phyloP scores from a whole-genome alignment of 2,329 filamentous ascomycete genomes.

The Microascus cirrosus region DNA sequence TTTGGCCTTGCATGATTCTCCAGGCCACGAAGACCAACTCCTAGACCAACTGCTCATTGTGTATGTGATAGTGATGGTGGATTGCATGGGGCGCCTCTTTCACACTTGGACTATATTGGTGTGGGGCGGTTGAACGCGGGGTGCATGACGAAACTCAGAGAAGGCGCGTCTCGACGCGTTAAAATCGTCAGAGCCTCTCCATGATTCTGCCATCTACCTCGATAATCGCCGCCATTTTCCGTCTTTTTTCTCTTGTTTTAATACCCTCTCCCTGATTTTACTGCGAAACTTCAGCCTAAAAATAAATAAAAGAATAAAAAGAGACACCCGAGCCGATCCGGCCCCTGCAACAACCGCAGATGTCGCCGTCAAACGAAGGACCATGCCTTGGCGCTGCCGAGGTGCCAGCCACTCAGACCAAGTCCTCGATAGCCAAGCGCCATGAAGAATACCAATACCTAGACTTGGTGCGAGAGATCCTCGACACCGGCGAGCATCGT shows the following conservation, averaged over 20 bases:
- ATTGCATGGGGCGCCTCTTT: too few species aligned
- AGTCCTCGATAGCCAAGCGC: background rate
- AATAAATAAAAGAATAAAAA: background rate
- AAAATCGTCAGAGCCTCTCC: background rate
- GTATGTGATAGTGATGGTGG: too few species aligned
- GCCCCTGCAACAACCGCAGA: background rate
- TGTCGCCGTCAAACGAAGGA: conserved; percentile 1
- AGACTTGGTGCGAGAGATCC: conserved; percentile 74
- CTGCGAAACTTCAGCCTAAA: background rate
- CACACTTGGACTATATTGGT: background rate
- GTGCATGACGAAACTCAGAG: background rate
- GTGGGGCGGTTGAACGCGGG: background rate
- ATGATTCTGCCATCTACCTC: background rate
- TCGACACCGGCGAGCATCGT: conserved; percentile 73
- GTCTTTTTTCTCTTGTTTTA: background rate
- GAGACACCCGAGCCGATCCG: background rate
- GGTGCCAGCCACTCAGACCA: background rate
- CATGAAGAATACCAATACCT: conserved; percentile 96
- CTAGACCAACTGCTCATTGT: too few species aligned
- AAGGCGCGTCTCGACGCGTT: background rate
- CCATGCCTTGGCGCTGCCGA: background rate
- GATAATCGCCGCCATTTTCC: background rate
- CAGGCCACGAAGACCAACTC: too few species aligned
- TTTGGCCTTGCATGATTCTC: too few species aligned
- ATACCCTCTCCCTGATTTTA: background rate